Evolutionary conservation across 257 asterid species (phyloP), one percentile per base, ranked within the genome.

Genomic region (Cordia subcordata): DNA sequence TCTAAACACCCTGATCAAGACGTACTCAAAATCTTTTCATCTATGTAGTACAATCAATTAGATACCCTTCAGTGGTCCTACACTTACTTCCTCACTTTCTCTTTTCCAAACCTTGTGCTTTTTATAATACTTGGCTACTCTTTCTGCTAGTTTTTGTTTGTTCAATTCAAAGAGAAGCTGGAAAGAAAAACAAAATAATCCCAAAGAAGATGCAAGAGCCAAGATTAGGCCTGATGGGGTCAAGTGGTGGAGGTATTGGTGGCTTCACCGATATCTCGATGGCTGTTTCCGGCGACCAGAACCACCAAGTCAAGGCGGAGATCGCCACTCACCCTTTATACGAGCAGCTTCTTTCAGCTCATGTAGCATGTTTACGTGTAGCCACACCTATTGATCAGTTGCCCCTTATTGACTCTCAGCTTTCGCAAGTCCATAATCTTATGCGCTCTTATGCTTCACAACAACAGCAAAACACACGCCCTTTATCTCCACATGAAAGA

Each of bases 381-480:
- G 99, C 99, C 17, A 93, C 99, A 59, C 99, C 99, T 4, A 85
- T 89, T 11, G 94, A 93, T 73, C 99, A 93, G 68, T 70, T 93
- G 11, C 97, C 95, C 0, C 77, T 86, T 11, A 89, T 93, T 40
- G 99, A 89, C 23, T 88, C 94, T 21, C 99, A 93, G 80, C 82
- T 86, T 52, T 74, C 96, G 0, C 95, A 93, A 17, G 81, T 94
- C 11, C 94, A 85, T 55, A 74, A 86, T 60, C 57, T 93, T 10
- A 54, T 81, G 68, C 77, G 90, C 16, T 82, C 94, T 66, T 89
- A 93, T 58, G 94, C 87, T 45, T 71, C 77, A 13, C 61, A 59
- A 11, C 35, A 27, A 27, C 95, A 86, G 0, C 79, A 67, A 3
- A 69, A 66, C 11, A 53, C 32, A 13, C 0, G 69, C 40, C 77